Evolutionary conservation across 805 yeast species (phyloP).

Genomic region (Cyberlindnera misumaiensis): DNA sequence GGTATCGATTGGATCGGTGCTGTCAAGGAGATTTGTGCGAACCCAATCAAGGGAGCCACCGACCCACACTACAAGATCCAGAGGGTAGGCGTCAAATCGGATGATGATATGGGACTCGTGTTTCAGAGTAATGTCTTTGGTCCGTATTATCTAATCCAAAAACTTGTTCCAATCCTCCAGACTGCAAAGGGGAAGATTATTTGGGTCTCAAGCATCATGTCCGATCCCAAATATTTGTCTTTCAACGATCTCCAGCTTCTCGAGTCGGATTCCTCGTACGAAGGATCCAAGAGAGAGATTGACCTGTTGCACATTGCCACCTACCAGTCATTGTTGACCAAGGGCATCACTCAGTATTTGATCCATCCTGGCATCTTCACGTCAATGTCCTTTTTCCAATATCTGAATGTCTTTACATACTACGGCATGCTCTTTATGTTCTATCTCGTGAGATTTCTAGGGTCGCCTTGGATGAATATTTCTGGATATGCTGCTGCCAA

Average conservation of each 20-base stretch:
- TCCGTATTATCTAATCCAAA: slow-evolving; percentile 79
- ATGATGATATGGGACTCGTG: slow-evolving; percentile 77
- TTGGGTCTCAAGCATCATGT: slow-evolving; percentile 85
- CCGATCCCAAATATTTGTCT: slow-evolving; percentile 67
- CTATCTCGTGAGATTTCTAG: slow-evolving; percentile 72
- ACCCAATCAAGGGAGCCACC: slow-evolving; percentile 81
- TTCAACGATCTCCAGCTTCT: slow-evolving; percentile 70
- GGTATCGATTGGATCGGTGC: slow-evolving; percentile 89
- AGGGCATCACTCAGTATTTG: slow-evolving; percentile 64
- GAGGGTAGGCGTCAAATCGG: slow-evolving; percentile 64
- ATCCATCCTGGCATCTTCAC: slow-evolving; percentile 94
- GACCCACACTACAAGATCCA: slow-evolving; percentile 83
- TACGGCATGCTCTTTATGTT: slow-evolving; percentile 83
- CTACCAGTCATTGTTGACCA: slow-evolving; percentile 40
- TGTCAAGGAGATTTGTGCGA: slow-evolving; percentile 50
- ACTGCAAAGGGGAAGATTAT: slow-evolving; percentile 57
- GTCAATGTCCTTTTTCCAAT: slow-evolving; percentile 71
- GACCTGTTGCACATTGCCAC: slow-evolving; percentile 78
- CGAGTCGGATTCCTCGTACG: slow-evolving; percentile 64
- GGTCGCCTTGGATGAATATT: slow-evolving; percentile 86
- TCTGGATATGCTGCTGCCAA: slow-evolving; percentile 86
- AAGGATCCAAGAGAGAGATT: slow-evolving; percentile 83
- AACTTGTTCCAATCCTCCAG: slow-evolving; percentile 47
- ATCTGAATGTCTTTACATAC: slow-evolving; percentile 69
- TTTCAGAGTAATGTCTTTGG: slow-evolving; percentile 97